phyloP scores from a whole-genome alignment of 169 alveolate species.

The Plasmodium gallinaceum region DNA sequence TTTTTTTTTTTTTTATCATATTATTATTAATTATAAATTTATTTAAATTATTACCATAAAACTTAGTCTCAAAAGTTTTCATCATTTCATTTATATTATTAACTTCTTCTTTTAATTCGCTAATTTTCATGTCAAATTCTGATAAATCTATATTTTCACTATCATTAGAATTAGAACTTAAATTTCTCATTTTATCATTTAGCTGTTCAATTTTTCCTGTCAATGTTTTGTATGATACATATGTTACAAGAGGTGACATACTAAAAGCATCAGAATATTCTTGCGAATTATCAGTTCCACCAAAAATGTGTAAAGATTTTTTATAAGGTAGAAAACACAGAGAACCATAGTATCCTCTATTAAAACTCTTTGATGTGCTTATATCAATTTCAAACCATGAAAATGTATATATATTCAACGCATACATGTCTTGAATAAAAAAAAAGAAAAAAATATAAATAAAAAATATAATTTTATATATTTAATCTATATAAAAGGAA shows the following conservation, averaged over 20 bases:
- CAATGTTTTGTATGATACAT: conserved; percentile 61
- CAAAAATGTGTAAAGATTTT: conserved; percentile 72
- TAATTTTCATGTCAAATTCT: conserved; percentile 48
- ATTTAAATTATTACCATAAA: conserved; percentile 26
- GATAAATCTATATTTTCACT: conserved; percentile 22
- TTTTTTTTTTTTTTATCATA: neutral
- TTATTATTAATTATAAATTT: neutral
- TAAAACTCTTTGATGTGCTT: conserved; percentile 49
- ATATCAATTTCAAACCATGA: conserved; percentile 74
- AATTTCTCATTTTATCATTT: conserved; percentile 23
- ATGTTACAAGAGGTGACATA: conserved; percentile 70
- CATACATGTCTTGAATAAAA: conserved; percentile 62
- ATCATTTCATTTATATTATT: conserved; percentile 50
- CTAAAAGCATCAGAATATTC: conserved; percentile 66
- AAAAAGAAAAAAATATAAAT: neutral
- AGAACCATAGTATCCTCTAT: conserved; percentile 75
- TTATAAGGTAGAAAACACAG: conserved; percentile 65
- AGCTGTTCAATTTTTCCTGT: conserved; percentile 43
- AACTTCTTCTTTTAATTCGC: conserved; percentile 55
- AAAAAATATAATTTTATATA: neutral
- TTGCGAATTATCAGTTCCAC: conserved; percentile 40
- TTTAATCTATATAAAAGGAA: neutral
- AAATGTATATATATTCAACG: conserved; percentile 59
- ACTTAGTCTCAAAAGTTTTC: conserved; percentile 64
- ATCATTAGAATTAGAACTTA: conserved; percentile 14